phyloP scores from a whole-genome alignment of 805 yeast genomes.

The Debaryomyces hansenii region DNA sequence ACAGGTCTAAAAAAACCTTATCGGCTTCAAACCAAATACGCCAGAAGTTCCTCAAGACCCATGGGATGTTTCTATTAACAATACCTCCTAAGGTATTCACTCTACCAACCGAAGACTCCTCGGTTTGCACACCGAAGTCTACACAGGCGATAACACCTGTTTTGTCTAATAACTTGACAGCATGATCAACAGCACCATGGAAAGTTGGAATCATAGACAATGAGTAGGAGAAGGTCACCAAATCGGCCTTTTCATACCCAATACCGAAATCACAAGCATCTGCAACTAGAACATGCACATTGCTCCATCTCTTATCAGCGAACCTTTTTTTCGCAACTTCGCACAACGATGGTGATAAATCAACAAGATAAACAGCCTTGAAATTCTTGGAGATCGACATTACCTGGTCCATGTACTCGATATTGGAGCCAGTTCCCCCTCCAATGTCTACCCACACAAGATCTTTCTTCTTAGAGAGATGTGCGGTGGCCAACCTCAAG shows the following conservation, averaged over 20 bases:
- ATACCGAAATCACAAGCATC: conserved; percentile 74
- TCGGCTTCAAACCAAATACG: conserved; percentile 86
- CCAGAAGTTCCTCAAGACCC: conserved; percentile 82
- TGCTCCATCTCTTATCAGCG: conserved; percentile 41
- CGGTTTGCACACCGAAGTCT: conserved; percentile 77
- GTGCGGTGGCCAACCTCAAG: conserved; percentile 57
- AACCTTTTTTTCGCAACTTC: conserved; percentile 67
- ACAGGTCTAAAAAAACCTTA: conserved; percentile 73
- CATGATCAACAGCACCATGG: conserved; percentile 75
- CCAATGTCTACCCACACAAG: conserved; percentile 80
- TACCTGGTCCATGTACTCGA: conserved; percentile 68
- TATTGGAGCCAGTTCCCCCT: conserved; percentile 84
- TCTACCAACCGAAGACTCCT: conserved; percentile 64
- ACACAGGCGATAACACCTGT: conserved; percentile 69
- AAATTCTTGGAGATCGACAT: conserved; percentile 50
- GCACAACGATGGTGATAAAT: conserved; percentile 75
- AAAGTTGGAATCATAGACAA: conserved; percentile 84
- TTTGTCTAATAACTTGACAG: conserved; percentile 50
- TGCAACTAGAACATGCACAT: conserved; percentile 67
- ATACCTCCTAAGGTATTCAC: conserved; percentile 76
- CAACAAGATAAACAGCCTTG: conserved; percentile 69
- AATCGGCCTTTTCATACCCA: conserved; percentile 52
- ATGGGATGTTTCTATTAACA: conserved; percentile 67
- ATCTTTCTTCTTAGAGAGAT: conserved; percentile 43
- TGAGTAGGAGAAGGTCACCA: conserved; percentile 77